Percentiles rank a stretch among this genome's conserved stretches.
Evolutionary conservation across 495 filamentous ascomycete species (phyloP).

Genomic region (Penicillium cosmopolitanum): DNA sequence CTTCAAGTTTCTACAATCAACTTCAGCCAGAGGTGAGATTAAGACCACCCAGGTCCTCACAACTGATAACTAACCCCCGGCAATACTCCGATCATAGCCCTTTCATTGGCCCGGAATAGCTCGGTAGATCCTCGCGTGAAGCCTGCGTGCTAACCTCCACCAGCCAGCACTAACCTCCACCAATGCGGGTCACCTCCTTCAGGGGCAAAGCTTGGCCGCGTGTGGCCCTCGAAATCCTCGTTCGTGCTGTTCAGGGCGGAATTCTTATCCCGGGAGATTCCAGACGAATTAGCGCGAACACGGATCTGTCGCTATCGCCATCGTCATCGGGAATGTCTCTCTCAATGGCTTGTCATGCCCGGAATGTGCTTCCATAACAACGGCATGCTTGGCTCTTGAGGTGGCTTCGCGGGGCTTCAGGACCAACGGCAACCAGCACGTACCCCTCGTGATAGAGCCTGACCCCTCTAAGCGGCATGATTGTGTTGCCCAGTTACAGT

Average conservation of each 20-base stretch:
- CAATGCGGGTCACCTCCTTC: slow-evolving; percentile 8
- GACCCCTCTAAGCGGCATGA: slow-evolving; percentile 1
- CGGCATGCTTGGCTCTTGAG: slow-evolving; percentile 21
- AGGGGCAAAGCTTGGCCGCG: slow-evolving; percentile 17
- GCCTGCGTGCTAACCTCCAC: neutral
- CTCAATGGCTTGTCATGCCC: neutral
- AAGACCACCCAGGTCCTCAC: no score
- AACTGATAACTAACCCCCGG: neutral
- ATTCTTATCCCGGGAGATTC: slow-evolving; percentile 3
- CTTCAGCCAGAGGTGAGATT: no score
- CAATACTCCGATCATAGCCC: neutral
- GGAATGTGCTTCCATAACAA: slow-evolving; percentile 32
- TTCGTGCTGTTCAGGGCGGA: slow-evolving; percentile 2
- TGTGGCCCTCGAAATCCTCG: neutral
- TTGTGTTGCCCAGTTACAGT: neutral
- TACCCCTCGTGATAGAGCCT: neutral
- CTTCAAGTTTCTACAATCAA: no score
- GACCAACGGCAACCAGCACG: neutral
- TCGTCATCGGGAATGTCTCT: slow-evolving; percentile 25
- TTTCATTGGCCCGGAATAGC: neutral
- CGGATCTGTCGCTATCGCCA: neutral
- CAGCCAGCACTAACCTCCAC: neutral
- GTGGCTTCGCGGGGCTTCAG: neutral
- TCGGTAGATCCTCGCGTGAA: slow-evolving; percentile 4
- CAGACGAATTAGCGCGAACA: neutral